phyloP scores from a whole-genome alignment of 1,284 basidiomycete genomes.

The Trametes sp. region DNA sequence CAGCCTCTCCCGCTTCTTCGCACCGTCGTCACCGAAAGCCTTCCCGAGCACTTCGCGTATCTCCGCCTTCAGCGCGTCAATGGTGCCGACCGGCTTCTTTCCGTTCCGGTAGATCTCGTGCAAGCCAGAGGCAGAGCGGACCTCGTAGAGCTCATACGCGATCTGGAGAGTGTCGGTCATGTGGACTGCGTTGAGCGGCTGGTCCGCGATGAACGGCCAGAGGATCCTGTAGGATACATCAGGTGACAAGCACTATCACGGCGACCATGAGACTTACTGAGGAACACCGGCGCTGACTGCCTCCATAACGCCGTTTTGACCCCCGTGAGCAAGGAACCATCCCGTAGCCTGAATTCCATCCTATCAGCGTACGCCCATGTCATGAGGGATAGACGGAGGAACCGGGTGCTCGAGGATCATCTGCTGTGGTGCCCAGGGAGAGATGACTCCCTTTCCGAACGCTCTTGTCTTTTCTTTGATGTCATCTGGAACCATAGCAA shows the following conservation, averaged over 20 bases:
- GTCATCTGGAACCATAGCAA: conserved; percentile 26
- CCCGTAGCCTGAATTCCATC: conserved; percentile 22
- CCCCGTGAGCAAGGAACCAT: conserved; percentile 34
- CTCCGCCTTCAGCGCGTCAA: conserved; percentile 31
- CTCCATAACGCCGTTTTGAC: conserved; percentile 32
- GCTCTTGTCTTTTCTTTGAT: conserved; percentile 29
- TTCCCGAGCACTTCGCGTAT: conserved; percentile 22
- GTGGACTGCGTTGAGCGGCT: conserved; percentile 35
- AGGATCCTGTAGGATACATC: conserved; percentile 29
- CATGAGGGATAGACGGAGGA: background rate
- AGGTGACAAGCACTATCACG: too few species aligned
- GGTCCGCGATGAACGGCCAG: conserved; percentile 37
- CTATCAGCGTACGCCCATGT: background rate
- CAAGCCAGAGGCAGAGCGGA: conserved; percentile 31
- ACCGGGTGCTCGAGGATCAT: conserved; percentile 36
- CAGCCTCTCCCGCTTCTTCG: conserved; percentile 28
- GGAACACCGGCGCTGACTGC: conserved; percentile 27
- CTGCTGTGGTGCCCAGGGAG: conserved; percentile 37
- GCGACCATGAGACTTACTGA: conserved; percentile 16
- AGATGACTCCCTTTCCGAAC: conserved; percentile 31
- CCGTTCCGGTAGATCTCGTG: conserved; percentile 30
- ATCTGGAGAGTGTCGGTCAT: conserved; percentile 30
- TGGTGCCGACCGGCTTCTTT: conserved; percentile 23
- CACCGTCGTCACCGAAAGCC: conserved; percentile 32
- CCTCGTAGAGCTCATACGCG: conserved; percentile 39